Evolutionary conservation across 208 protist species (phyloP).

Genomic region (Acanthamoeba royreba): DNA sequence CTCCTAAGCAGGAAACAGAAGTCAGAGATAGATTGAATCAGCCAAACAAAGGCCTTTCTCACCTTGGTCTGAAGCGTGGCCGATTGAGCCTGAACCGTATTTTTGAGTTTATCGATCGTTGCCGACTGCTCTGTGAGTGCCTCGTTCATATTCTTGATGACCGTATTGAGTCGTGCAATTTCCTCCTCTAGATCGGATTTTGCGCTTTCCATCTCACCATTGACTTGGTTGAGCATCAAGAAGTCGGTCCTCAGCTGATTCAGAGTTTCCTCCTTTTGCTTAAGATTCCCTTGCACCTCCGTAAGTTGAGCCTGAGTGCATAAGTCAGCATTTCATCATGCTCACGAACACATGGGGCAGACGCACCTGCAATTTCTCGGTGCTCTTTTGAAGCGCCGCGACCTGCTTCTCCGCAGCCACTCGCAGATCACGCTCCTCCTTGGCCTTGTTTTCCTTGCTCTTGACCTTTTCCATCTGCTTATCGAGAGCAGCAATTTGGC

Average conservation of each 20-base stretch:
- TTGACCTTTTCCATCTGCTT: slow-evolving; percentile 48
- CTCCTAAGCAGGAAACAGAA: not conserved
- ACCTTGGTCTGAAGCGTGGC: not conserved
- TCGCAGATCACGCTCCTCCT: slow-evolving; percentile 1
- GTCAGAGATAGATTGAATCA: not conserved
- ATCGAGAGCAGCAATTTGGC: not conserved
- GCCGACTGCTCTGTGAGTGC: not conserved
- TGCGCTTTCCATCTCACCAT: not conserved
- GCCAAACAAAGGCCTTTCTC: too few species aligned
- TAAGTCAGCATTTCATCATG: not conserved
- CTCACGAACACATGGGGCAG: not conserved
- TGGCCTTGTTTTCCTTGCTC: slow-evolving; percentile 22
- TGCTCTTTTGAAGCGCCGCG: not conserved
- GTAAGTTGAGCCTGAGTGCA: not conserved
- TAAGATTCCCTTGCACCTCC: not conserved
- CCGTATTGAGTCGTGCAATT: not conserved
- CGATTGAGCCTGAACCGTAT: not conserved
- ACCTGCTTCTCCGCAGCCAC: slow-evolving; percentile 9
- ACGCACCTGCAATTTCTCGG: slow-evolving; percentile 34
- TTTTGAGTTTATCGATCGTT: slow-evolving; percentile 13
- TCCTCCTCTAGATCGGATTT: not conserved
- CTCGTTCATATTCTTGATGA: not conserved
- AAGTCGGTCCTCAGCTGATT: not conserved
- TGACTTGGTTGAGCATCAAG: not conserved
- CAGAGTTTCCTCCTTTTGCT: not conserved